phyloP scores from a whole-genome alignment of 345 rosid genomes.

The Pistacia integerrima region DNA sequence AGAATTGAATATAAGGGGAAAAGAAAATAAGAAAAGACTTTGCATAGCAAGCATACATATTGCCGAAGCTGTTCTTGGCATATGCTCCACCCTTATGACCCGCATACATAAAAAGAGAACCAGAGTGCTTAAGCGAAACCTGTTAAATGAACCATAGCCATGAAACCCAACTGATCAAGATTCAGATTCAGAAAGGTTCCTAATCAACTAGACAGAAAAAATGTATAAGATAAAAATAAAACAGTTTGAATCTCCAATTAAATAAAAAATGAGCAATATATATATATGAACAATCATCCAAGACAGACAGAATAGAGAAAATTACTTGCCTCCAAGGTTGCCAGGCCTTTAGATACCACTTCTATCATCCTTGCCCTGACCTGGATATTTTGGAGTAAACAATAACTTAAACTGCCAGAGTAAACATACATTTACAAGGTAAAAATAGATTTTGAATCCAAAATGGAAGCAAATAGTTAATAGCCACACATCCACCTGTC shows the following conservation, averaged over 20 bases:
- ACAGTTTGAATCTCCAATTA: background rate
- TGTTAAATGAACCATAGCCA: conserved; percentile 36
- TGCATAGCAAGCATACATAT: conserved; percentile 57
- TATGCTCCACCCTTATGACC: conserved; percentile 92
- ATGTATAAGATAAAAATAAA: background rate
- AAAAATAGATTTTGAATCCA: background rate
- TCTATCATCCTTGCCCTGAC: conserved; percentile 86
- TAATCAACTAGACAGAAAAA: conserved; percentile 1
- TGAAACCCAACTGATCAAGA: conserved; percentile 10
- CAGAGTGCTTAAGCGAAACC: conserved; percentile 97
- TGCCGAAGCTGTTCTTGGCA: conserved; percentile 99
- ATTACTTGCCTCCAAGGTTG: conserved; percentile 72
- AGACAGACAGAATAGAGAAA: background rate
- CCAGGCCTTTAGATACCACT: conserved; percentile 85
- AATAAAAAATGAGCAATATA: background rate
- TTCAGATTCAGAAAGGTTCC: conserved; percentile 9
- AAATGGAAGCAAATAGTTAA: background rate
- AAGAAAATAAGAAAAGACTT: background rate
- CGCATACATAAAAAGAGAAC: conserved; percentile 98
- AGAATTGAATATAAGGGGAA: background rate
- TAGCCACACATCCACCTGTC: background rate
- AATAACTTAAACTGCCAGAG: conserved; percentile 5
- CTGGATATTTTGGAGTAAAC: conserved; percentile 36
- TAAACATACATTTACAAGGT: background rate
- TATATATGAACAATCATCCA: background rate